Base-by-base conservation (phyloP, 148 eudicot species). In the Linanthus parryae region DNA sequence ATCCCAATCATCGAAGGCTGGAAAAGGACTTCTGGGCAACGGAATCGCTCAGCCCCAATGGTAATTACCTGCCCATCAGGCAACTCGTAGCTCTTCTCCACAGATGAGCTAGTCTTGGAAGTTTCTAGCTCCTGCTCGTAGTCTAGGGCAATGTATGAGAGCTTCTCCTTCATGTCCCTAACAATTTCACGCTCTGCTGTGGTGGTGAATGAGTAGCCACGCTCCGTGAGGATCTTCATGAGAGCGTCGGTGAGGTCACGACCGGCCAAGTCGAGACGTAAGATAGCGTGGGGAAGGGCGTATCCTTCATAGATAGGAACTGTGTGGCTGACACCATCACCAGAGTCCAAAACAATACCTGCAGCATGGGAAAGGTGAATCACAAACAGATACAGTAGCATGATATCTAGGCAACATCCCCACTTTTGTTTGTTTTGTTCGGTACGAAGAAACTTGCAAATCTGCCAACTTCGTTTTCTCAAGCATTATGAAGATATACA, bases 201-300 rank as follows among this genome's bases (percentile, higher is more conserved):
- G 16, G 62, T 58, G 43, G 62, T 58, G 43, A 58, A 58, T 15
- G 62, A 58, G 52, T 58, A 58, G 22, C 62, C 62, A 29, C 62
- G 62, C 38, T 58, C 62, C 1, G 62, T 58, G 17, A 58, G 62
- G 44, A 58, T 58, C 35, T 58, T 58, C 62, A 58, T 58, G 62
- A 58, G 62, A 31, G 44, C 52, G 10, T 58, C 62, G 11, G 62
- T 58, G 27, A 58, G 62, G 33, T 58, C 62, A 12, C 62, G 62
- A 14, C 62, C 62, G 7, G 62, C 62, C 16, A 58, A 35, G 44
- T 58, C 62, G 22, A 58, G 62, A 58, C 62, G 62, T 18, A 58
- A 43, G 26, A 58, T 48, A 25, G 42, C 41, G 23, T 48, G 25
- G 41, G 53, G 53, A 5, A 48, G 54, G 18, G 54, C 54, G 12